Evolutionary conservation across 2,329 filamentous ascomycete species (phyloP).

Genomic region (Trichophyton verrucosum): DNA sequence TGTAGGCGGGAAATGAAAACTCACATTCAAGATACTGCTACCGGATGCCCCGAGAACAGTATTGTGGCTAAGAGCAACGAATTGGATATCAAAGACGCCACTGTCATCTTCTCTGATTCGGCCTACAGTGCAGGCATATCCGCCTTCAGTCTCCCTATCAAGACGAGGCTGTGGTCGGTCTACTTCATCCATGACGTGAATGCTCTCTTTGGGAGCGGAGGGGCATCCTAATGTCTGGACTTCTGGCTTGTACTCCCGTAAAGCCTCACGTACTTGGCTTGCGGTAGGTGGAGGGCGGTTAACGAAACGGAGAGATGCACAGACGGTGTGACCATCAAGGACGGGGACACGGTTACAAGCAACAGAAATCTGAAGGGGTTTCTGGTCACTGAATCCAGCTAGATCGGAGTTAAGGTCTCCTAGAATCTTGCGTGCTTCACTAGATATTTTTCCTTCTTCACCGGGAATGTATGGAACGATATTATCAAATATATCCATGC

Average conservation of each 20-base stretch:
- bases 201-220: constrained; percentile 68
- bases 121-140: constrained; percentile 85
- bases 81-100: constrained; percentile 84
- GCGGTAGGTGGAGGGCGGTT: constrained; percentile 60
- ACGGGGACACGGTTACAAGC: constrained; percentile 93
- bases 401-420: constrained; percentile 58
- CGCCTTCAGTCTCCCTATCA: constrained; percentile 70
- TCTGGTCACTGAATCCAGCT: constrained; percentile 66
- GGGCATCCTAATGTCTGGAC: constrained; percentile 74
- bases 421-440: constrained; percentile 89
- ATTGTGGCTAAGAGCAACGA: constrained; percentile 83
- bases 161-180: constrained; percentile 85
- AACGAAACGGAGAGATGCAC: constrained; percentile 74
- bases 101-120: constrained; percentile 68
- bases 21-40: constrained; percentile 75
- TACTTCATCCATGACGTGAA: constrained; percentile 77
- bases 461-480: constrained; percentile 86
- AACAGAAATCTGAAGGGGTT: constrained; percentile 62
- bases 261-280: constrained; percentile 63
- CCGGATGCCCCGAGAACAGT: constrained; percentile 94
- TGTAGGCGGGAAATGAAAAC: background rate
- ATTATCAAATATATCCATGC: constrained; percentile 94
- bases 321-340: constrained; percentile 89
- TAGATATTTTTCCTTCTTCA: constrained; percentile 93
- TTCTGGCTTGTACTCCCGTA: constrained; percentile 71